Base-by-base conservation (phyloP, 164 flowering plant species). In the Vitis rotundifolia region DNA sequence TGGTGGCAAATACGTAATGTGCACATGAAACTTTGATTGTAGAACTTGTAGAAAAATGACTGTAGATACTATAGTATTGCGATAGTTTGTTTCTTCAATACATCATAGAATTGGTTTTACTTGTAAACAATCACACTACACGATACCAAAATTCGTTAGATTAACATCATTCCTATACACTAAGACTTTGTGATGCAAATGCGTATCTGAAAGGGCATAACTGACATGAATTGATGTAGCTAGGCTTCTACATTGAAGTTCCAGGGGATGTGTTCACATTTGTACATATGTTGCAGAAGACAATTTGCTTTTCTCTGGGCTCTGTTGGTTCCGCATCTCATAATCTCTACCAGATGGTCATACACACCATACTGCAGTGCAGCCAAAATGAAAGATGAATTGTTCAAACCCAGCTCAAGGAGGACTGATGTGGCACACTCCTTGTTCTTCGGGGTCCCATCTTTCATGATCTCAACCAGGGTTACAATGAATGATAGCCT, bases 401-500 rank as follows among this genome's bases (percentile, higher is more conserved):
- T 73, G 9, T 73, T 60, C 13, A 64, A 51, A 9, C 84, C 78
- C 51, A 81, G 63, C 70, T 70, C 73, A 1, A 81, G 77, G 9
- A 81, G 73, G 29, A 81, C 79, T 4, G 81, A 64, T 6, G 79
- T 64, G 0, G 84, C 81, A 56, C 80, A 77, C 56, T 81, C 84
- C 71, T 81, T 81, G 77, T 81, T 81, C 71, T 73, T 81, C 0
- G 84, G 76, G 0, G 83, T 77, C 51, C 83, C 80, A 22, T 64
- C 55, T 19, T 56, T 57, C 6, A 68, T 75, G 11, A 81, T 73
- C 8, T 63, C 64, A 8, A 78, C 84, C 9, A 81, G 66, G 1
- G 75, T 78, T 53, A 65, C 68, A 31, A 78, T 60, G 51, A 78
- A 73, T 0, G 80, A 63, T 3, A 71, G 18, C 59, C 71, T 76